phyloP scores from a whole-genome alignment of 73 alveolate species.

The Tetrahymena elliotti region DNA sequence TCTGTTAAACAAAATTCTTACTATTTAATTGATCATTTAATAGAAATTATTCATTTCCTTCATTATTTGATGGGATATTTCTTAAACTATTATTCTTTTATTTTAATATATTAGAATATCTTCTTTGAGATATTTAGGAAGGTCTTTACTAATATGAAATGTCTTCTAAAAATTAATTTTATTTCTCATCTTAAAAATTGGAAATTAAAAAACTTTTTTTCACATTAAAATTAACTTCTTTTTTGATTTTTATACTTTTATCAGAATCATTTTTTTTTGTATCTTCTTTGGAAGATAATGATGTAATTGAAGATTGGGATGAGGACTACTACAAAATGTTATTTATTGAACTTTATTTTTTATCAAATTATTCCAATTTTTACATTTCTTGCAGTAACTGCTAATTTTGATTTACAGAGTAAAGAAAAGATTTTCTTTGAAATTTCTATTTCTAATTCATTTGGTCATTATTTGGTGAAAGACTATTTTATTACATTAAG shows the following conservation, averaged over 20 bases:
- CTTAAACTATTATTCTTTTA: neutral
- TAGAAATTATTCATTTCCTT: too few relatives aligned
- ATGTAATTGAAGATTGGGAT: neutral
- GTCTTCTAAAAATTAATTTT: too few relatives aligned
- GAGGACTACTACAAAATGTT: neutral
- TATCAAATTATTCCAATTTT: neutral
- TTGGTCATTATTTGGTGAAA: neutral
- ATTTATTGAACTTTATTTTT: too few relatives aligned
- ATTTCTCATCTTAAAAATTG: neutral
- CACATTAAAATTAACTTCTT: neutral
- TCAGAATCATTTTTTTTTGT: neutral
- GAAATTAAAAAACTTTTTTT: neutral
- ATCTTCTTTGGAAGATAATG: neutral
- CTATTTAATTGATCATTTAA: too few relatives aligned
- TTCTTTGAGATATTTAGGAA: neutral
- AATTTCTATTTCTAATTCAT: too few relatives aligned
- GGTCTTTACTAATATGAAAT: neutral
- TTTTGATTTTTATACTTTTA: neutral
- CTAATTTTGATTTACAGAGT: neutral
- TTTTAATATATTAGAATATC: neutral
- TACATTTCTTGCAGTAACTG: neutral
- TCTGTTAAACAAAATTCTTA: neutral
- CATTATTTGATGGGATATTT: neutral
- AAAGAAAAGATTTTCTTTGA: neutral
- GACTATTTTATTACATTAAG: neutral